Percentiles rank a stretch among this genome's conserved stretches.
Conservation (phyloP, 306 rosid species). For the Crataegus laevigata region DNA sequence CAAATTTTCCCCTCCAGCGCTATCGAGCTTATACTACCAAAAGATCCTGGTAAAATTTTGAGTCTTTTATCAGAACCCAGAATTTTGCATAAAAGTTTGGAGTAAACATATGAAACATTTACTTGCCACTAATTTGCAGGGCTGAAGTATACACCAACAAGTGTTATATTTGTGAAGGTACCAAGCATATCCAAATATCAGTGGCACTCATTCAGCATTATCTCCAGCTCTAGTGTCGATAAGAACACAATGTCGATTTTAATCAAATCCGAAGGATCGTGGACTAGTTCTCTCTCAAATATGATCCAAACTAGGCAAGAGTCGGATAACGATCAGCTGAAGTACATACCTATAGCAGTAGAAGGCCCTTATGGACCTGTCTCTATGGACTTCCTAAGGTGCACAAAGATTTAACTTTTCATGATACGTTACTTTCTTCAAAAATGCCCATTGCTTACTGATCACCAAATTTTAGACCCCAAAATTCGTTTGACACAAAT, state of each 20-base stretch:
- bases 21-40: conserved; percentile 63
- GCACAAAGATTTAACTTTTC: conserved; percentile 1
- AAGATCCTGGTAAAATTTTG: conserved; percentile 51
- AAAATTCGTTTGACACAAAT: background rate
- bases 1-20: conserved; percentile 57
- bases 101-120: background rate
- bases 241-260: conserved; percentile 46
- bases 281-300: conserved; percentile 69
- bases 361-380: conserved; percentile 96
- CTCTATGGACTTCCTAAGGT: conserved; percentile 60
- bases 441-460: background rate
- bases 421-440: background rate
- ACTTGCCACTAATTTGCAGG: conserved; percentile 39
- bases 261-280: conserved; percentile 64
- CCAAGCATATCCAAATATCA: conserved; percentile 70
- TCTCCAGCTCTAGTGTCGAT: conserved; percentile 65
- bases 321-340: conserved; percentile 32
- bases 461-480: background rate
- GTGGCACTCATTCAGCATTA: conserved; percentile 90
- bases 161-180: conserved; percentile 72
- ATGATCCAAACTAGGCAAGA: conserved; percentile 45
- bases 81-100: background rate
- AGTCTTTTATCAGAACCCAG: background rate
- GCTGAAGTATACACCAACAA: conserved; percentile 67
- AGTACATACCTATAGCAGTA: conserved; percentile 55